phyloP scores from a whole-genome alignment of 2,329 filamentous ascomycete species.

The Cladophialophora immunda region DNA sequence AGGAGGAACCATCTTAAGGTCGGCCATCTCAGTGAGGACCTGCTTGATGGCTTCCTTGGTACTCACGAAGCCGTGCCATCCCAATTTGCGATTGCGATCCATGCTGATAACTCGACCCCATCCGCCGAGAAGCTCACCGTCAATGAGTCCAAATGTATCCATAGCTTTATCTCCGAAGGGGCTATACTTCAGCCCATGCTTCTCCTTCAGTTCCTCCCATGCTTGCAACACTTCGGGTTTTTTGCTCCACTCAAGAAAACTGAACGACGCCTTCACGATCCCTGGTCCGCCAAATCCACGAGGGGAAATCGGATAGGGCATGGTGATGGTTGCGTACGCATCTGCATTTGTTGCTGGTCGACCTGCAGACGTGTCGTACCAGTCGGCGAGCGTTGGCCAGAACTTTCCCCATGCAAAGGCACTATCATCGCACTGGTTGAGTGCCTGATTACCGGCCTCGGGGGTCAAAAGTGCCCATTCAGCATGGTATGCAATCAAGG shows the following conservation, averaged over 20 bases:
- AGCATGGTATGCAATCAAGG: conserved; percentile 58
- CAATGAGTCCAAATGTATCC: conserved; percentile 25
- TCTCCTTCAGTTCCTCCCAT: conserved; percentile 55
- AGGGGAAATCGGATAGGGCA: conserved; percentile 25
- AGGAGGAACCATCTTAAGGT: conserved; percentile 36
- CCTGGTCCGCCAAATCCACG: conserved; percentile 48
- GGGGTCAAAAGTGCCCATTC: conserved; percentile 59
- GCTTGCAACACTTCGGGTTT: conserved; percentile 52
- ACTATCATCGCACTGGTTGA: conserved; percentile 58
- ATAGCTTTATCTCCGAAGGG: conserved; percentile 25
- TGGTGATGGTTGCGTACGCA: conserved; percentile 38
- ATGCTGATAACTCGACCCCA: conserved; percentile 41
- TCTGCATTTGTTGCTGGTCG: conserved; percentile 42
- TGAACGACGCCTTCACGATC: conserved; percentile 51
- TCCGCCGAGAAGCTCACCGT: conserved; percentile 26
- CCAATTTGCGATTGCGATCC: conserved; percentile 18
- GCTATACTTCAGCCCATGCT: conserved; percentile 48
- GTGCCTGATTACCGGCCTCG: conserved; percentile 53
- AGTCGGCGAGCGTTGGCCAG: conserved; percentile 57
- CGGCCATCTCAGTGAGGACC: conserved; percentile 37
- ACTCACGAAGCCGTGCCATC: conserved; percentile 40
- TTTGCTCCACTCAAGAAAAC: conserved; percentile 57
- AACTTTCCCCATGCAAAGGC: conserved; percentile 58
- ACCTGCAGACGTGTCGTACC: conserved; percentile 52
- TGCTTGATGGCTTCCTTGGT: conserved; percentile 38